Conservation (phyloP, 1,284 basidiomycete genomes). For the Fomitopsis pinicola region DNA sequence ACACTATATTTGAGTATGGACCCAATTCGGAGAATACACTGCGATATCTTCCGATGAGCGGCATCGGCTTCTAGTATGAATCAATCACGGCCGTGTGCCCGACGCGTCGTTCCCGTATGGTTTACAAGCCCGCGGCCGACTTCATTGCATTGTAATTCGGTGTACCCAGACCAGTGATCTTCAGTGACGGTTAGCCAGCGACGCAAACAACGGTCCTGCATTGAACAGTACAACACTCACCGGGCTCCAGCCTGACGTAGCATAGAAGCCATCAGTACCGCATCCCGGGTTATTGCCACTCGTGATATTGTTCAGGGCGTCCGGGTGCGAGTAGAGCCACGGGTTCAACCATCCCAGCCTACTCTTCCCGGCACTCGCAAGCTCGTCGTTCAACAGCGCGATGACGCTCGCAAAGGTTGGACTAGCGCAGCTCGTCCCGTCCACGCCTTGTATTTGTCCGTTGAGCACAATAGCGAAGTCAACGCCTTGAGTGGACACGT, state of each 20-base stretch:
- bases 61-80: no score
- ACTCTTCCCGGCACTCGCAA: conserved; percentile 38
- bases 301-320: conserved; percentile 20
- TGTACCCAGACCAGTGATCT: conserved; percentile 24
- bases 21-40: no score
- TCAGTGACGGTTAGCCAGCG: neutral
- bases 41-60: no score
- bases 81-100: no score
- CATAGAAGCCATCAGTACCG: conserved; percentile 31
- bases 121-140: conserved; percentile 3
- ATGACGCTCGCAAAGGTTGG: conserved; percentile 53
- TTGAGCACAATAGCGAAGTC: conserved; percentile 26
- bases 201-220: neutral
- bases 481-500: conserved; percentile 25
- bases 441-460: conserved; percentile 37
- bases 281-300: conserved; percentile 24
- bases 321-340: conserved; percentile 27
- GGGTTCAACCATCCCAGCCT: conserved; percentile 49
- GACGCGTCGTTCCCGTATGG: no score
- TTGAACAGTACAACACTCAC: neutral
- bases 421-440: conserved; percentile 42
- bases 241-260: conserved; percentile 33
- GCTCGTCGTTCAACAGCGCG: conserved; percentile 50
- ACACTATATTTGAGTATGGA: no score
- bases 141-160: conserved; percentile 18